Base-by-base conservation (phyloP, 148 eudicot genomes). In the Salicornia ramosissima region DNA sequence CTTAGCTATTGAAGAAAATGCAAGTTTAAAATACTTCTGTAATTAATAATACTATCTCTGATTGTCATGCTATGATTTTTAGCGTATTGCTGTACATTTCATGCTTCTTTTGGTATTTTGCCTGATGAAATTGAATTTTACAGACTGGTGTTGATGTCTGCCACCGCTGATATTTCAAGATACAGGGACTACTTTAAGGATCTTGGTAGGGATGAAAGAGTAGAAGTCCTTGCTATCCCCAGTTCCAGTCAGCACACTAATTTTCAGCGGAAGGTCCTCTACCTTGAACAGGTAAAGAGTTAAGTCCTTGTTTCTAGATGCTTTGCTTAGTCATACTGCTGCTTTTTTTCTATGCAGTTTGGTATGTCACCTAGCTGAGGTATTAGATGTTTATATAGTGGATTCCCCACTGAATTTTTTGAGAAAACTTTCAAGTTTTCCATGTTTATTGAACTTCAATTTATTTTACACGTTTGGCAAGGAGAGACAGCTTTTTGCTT, bases 61-160 rank as follows among this genome's bases (percentile, higher is more conserved):
- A 49, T 78, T 68, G 51, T 43, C 51, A 63, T 67, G 10, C 40
- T 25, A 31, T 7, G 25, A 19, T 56, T 40, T 40, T 9, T 25
- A 60, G 45, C 47, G 67, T 68, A 31, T 45, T 53, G 25, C 59
- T 11, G n/a, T 16, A 5, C 40, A 19, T 51, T 60, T 67, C 55
- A 45, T 46, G 31, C 31, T 26, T 31, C 39, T 5, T 67, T 25
- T 31, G 39, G 39, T 0, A 9, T 13, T 52, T 60, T 21, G 19
- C 36, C 71, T 69, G 49, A 78, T 69, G 63, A 40, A 31, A 30
- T 56, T 65, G 19, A 40, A 10, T 66, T 10, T 73, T 83, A 33
- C 85, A 93, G 98, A 89, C 82, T 93, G 75, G 98, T 90, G 42
- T 80, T 93, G 89, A 93, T 90, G 98, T 93, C 98, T 53, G 98